Evolutionary conservation across 2,329 filamentous ascomycete genomes (phyloP).

Genomic region (Aspergillus hiratsukae): DNA sequence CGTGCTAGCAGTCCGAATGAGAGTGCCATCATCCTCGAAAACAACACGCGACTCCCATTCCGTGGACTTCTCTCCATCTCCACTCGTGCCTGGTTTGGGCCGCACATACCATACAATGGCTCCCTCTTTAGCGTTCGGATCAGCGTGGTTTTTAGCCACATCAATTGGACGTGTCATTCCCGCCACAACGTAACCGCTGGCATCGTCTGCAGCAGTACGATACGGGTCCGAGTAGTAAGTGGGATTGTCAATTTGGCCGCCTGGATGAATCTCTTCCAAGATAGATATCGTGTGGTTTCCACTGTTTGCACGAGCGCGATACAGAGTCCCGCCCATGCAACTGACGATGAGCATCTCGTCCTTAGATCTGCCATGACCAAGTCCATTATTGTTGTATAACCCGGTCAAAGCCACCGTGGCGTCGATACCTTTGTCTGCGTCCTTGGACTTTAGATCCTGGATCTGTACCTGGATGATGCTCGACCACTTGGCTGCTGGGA

Average conservation of each 20-base stretch:
- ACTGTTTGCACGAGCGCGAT: slow-evolving; percentile 29
- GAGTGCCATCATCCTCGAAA: slow-evolving; percentile 55
- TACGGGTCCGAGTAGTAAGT: slow-evolving; percentile 55
- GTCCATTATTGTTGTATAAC: slow-evolving; percentile 54
- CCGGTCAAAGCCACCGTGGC: slow-evolving; percentile 43
- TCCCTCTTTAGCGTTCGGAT: slow-evolving; percentile 36
- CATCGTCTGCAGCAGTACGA: slow-evolving; percentile 38
- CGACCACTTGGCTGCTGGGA: slow-evolving; percentile 45
- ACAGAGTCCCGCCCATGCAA: slow-evolving; percentile 45
- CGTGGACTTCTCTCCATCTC: not conserved
- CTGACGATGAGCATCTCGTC: slow-evolving; percentile 35
- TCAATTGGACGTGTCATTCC: slow-evolving; percentile 45
- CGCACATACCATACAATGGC: slow-evolving; percentile 46
- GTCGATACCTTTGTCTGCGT: slow-evolving; percentile 35
- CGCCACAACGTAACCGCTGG: slow-evolving; percentile 51
- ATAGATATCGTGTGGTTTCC: slow-evolving; percentile 38
- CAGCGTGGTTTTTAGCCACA: slow-evolving; percentile 31
- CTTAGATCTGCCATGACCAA: slow-evolving; percentile 45
- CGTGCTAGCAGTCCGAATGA: slow-evolving; percentile 48
- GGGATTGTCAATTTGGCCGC: slow-evolving; percentile 54
- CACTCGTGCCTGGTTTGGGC: slow-evolving; percentile 13
- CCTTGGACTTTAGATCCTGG: slow-evolving; percentile 13
- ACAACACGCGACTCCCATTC: slow-evolving; percentile 47
- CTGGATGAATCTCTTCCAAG: slow-evolving; percentile 41
- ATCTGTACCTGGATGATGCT: slow-evolving; percentile 46